Evolutionary conservation across 371 early-diverging fungal species (phyloP), one percentile per base, ranked within the genome.

Genomic region (Syncephalastrum monosporum): DNA sequence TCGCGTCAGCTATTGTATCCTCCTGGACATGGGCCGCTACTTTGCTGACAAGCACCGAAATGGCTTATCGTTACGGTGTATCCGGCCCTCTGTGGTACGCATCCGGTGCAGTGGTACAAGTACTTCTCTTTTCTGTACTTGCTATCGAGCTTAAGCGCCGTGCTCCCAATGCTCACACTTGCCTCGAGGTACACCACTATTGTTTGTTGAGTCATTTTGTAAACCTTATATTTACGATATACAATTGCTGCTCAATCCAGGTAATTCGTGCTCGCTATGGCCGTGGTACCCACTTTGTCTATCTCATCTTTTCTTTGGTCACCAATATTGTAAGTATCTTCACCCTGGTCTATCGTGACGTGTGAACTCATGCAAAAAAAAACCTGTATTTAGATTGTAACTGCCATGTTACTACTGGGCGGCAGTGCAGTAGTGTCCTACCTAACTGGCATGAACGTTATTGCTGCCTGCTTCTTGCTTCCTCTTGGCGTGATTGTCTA

Each of bases 21-120:
- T 73, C 75, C 2, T 85, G 86, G 86, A 86, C 86, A 16, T 86
- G 86, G 86, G 86, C 86, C 3, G 86, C 87, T 23, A 88, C 88
- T 0, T 55, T 87, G 24, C 55, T 88, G 21, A 85, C 85, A 44
- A 78, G 79, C 50, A 84, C 86, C 1, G 76, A 83, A n/a, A 86
- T 86, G 3, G 86, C 86, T 14, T 86, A 86, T 61, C 74, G 80
- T 56, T 84, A 85, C 48, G 87, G 86, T 58, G 79, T 83, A 13
- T 80, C 84, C n/a, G 87, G 82, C 25, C 70, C 68, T 2, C 56
- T 84, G n/a, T 83, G 84, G 85, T 87, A 88, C 65, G 88, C 85
- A 3, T 77, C 87, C 5, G 88, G 88, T 15, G 87, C 88, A 7
- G 71, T 77, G 47, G 79, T 88, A 3, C 88, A 88, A 69, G 85